Percentiles rank a stretch among this genome's conserved stretches.
Evolutionary conservation across 1,284 basidiomycete species (phyloP).

Genomic region (Xerocomus minutiporus): DNA sequence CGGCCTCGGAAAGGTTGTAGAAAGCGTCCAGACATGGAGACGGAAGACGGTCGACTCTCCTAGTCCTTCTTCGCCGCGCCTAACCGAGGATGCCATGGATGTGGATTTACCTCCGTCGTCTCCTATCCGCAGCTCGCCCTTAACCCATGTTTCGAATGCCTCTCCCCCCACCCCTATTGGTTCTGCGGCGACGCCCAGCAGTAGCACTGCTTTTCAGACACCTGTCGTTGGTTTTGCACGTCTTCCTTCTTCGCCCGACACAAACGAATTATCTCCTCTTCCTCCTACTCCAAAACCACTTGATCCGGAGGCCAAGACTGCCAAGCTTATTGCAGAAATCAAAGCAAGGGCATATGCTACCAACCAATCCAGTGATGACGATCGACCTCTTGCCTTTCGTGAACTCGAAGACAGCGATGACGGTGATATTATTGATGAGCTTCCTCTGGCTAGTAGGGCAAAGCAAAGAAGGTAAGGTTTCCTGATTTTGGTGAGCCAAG

Average conservation of each 20-base stretch:
- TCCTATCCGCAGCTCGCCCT: conserved; percentile 4
- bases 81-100: conserved; percentile 23
- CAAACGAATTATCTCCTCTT: conserved; percentile 21
- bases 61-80: not conserved
- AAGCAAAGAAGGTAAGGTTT: conserved; percentile 21
- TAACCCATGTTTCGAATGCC: not conserved
- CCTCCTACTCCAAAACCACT: conserved; percentile 42
- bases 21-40: conserved; percentile 43
- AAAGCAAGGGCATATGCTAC: conserved; percentile 50
- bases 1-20: conserved; percentile 33
- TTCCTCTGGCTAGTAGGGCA: conserved; percentile 15
- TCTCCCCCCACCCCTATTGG: not conserved
- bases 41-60: conserved; percentile 23
- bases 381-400: conserved; percentile 36
- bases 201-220: conserved; percentile 5
- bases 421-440: conserved; percentile 34
- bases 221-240: conserved; percentile 18
- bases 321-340: conserved; percentile 57
- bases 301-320: conserved; percentile 47
- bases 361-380: conserved; percentile 41
- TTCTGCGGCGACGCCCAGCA: not conserved
- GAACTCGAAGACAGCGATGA: conserved; percentile 51
- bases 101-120: conserved; percentile 19
- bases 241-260: conserved; percentile 38
- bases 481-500: not conserved